Percentiles rank a stretch among this genome's conserved stretches.
These are phyloP conservation scores for Fusarium ambrosium DNA, from an alignment of 2,329 filamentous ascomycete species.

Conservation along the genomic window DNA sequence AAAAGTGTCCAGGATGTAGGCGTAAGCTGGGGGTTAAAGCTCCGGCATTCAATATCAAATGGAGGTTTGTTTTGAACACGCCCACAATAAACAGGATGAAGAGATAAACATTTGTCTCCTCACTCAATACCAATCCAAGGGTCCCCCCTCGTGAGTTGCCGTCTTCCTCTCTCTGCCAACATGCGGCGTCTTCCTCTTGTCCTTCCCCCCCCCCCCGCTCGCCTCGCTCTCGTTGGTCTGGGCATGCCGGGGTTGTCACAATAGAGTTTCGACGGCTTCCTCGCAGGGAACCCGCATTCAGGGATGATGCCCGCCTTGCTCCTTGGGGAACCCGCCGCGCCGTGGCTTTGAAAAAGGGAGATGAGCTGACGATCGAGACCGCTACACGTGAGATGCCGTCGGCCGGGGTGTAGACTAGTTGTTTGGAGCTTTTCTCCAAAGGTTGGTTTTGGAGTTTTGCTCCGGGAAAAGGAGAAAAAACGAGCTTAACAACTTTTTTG, in stretches of 20 bases:
- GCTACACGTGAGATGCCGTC: conserved; percentile 40
- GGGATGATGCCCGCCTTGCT: conserved; percentile 15
- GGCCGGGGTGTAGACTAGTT: neutral
- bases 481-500: neutral
- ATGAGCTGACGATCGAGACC: neutral
- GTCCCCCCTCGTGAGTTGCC: neutral
- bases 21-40: neutral
- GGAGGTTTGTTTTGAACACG: neutral
- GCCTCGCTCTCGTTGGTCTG: conserved; percentile 17
- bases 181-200: neutral
- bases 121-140: neutral
- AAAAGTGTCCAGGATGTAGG: neutral
- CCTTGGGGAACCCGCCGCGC: conserved; percentile 44
- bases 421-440: conserved; percentile 12
- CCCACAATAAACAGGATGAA: neutral
- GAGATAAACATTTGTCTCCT: neutral
- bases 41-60: neutral
- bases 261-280: conserved; percentile 39
- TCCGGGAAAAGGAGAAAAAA: neutral
- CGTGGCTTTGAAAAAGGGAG: neutral
- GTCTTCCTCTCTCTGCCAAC: neutral
- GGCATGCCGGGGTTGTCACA: conserved; percentile 18
- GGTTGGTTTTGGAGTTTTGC: conserved; percentile 10
- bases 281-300: conserved; percentile 8
- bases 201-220: neutral